These are phyloP conservation scores for Castanea mollissima DNA, from an alignment of 306 rosid genomes.

Conservation along the genomic window DNA sequence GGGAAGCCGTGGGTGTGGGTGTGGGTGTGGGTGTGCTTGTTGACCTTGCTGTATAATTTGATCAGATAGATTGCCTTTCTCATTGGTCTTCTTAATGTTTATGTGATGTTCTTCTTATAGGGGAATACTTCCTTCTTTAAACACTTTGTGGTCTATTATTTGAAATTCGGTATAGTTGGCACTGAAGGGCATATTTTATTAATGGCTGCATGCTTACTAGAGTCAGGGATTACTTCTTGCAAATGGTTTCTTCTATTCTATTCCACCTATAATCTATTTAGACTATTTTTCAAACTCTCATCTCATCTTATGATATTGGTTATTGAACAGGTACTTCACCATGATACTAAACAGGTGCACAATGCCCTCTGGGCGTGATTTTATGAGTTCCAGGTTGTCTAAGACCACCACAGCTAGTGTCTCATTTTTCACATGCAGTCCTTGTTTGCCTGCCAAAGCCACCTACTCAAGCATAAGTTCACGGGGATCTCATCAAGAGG, in stretches of 20 bases:
- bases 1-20: too few relatives aligned
- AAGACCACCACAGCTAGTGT: constrained; percentile 18
- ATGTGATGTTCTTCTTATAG: background rate
- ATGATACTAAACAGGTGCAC: constrained; percentile 58
- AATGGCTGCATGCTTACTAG: background rate
- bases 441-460: constrained; percentile 36
- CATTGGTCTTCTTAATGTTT: background rate
- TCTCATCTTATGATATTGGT: constrained; percentile 4
- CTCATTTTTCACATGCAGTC: constrained; percentile 30
- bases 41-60: background rate
- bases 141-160: background rate
- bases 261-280: background rate
- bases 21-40: too few relatives aligned
- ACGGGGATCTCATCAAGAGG: constrained; percentile 34
- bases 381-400: constrained; percentile 33
- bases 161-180: background rate
- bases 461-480: constrained; percentile 39
- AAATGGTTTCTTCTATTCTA: background rate
- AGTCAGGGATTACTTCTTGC: background rate
- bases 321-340: constrained; percentile 34
- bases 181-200: background rate
- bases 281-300: background rate
- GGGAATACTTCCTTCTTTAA: background rate
- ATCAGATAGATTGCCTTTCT: background rate
- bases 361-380: constrained; percentile 40